Conservation (phyloP, 31 red algal genomes). For the Porphyra umbilicalis region DNA sequence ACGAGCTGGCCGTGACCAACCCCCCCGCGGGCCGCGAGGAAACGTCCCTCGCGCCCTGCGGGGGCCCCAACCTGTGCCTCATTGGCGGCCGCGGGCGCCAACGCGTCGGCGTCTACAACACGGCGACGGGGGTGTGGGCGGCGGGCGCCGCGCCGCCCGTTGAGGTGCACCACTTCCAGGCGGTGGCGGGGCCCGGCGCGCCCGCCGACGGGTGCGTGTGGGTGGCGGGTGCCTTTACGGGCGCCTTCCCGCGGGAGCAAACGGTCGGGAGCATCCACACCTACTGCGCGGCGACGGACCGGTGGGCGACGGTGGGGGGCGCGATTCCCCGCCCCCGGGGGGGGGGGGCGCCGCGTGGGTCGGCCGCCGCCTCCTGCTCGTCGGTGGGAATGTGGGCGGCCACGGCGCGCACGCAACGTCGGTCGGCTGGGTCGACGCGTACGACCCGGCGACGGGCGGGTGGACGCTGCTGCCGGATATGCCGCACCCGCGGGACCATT, state of each 20-base stretch:
- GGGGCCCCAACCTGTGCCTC: constrained; percentile 27
- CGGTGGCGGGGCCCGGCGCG: constrained; percentile 17
- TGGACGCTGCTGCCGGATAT: constrained; percentile 27
- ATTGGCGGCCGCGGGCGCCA: constrained; percentile 40
- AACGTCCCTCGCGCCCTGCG: constrained; percentile 27
- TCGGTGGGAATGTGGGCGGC: constrained; percentile 62
- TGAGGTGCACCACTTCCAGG: constrained; percentile 72
- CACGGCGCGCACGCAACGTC: constrained; percentile 28
- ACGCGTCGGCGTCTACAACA: constrained; percentile 25
- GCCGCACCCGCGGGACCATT: constrained; percentile 44
- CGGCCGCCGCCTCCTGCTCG: constrained; percentile 24
- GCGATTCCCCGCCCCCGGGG: constrained; percentile 35
- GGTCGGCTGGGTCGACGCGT: constrained; percentile 53
- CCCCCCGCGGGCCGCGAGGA: constrained; percentile 21
- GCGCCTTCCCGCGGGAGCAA: constrained; percentile 36
- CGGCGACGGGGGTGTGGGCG: constrained; percentile 21
- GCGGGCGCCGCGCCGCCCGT: constrained; percentile 14
- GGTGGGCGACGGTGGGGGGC: constrained; percentile 25
- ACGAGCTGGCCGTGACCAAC: constrained; percentile 9
- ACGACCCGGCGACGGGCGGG: constrained; percentile 25
- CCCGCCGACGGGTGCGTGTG: constrained; percentile 43
- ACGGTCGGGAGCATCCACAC: constrained; percentile 33
- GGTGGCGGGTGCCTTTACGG: constrained; percentile 58
- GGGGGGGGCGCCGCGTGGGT: constrained; percentile 30
- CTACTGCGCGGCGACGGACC: constrained; percentile 42